Percentiles rank a stretch among this genome's conserved stretches.
Conservation (phyloP, 352 stramenopile genomes). For the Phytopythium litorale region DNA sequence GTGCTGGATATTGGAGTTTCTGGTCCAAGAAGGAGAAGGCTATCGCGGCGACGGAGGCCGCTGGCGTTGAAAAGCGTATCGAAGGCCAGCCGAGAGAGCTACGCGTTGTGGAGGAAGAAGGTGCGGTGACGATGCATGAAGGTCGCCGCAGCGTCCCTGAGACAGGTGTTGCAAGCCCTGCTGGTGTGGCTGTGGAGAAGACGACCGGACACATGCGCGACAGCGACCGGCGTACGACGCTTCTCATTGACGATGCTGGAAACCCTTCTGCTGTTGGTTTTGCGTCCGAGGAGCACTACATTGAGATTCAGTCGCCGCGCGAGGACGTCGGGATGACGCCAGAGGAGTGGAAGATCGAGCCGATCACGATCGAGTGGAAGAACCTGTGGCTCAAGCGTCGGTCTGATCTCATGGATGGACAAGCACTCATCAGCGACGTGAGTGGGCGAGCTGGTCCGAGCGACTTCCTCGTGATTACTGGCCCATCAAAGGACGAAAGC, state of each 20-base stretch:
- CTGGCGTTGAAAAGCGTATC: neutral
- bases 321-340: slow-evolving; percentile 4
- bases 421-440: slow-evolving; percentile 37
- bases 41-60: neutral
- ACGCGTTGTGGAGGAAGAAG: slow-evolving; percentile 6
- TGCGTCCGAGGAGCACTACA: slow-evolving; percentile 17
- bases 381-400: slow-evolving; percentile 17
- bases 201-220: slow-evolving; percentile 14
- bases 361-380: slow-evolving; percentile 22
- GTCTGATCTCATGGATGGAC: neutral
- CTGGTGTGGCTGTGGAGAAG: neutral
- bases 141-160: slow-evolving; percentile 1
- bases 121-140: neutral
- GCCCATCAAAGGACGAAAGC: slow-evolving; percentile 69
- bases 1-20: slow-evolving; percentile 14
- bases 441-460: slow-evolving; percentile 35
- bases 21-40: slow-evolving; percentile 15
- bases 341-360: slow-evolving; percentile 14
- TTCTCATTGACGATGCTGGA: slow-evolving; percentile 21
- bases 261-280: slow-evolving; percentile 20
- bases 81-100: slow-evolving; percentile 11
- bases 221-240: slow-evolving; percentile 27
- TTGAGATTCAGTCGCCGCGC: slow-evolving; percentile 20
- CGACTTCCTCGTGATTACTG: slow-evolving; percentile 60
- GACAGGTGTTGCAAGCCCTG: neutral